Percentiles rank a stretch among this genome's conserved stretches.
Evolutionary conservation across 164 flowering plant species (phyloP).

Genomic region (Vitis labrusca): DNA sequence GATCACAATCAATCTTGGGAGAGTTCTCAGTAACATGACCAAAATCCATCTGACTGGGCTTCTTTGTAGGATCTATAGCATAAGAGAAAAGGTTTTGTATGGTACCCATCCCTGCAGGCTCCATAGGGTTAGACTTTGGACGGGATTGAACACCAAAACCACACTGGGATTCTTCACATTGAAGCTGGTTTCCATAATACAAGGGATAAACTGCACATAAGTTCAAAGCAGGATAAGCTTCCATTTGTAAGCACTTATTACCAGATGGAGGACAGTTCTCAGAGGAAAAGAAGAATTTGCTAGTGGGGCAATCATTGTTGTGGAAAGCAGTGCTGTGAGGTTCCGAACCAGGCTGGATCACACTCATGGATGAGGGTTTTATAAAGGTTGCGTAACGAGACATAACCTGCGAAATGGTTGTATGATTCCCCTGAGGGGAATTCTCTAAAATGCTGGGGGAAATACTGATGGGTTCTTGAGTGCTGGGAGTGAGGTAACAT

Average conservation of each 20-base stretch:
- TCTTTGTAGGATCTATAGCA: background rate
- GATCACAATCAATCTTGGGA: conserved; percentile 22
- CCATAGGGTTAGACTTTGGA: background rate
- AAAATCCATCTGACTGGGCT: background rate
- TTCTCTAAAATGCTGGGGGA: background rate
- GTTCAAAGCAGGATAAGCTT: conserved; percentile 3
- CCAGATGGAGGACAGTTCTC: background rate
- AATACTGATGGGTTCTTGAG: conserved; percentile 11
- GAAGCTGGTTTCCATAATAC: conserved; percentile 12
- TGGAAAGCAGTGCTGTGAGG: background rate
- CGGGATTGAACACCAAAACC: conserved; percentile 1
- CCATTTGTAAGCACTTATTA: background rate
- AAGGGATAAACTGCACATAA: conserved; percentile 22
- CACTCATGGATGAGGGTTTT: background rate
- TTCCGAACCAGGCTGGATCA: conserved; percentile 1
- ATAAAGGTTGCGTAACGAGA: conserved; percentile 3
- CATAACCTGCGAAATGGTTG: background rate
- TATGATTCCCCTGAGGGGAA: background rate
- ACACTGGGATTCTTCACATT: conserved; percentile 3
- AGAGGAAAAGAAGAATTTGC: conserved; percentile 4
- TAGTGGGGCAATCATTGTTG: background rate
- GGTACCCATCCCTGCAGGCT: conserved; percentile 7
- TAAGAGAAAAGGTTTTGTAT: background rate
- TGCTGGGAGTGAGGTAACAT: conserved; percentile 24
- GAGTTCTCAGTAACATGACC: background rate